A percentile compares a stretch with the other conserved stretches of the same genome.
Evolutionary conservation across 495 filamentous ascomycete species (phyloP).

Genomic region (Astrothelium macrocarpum): DNA sequence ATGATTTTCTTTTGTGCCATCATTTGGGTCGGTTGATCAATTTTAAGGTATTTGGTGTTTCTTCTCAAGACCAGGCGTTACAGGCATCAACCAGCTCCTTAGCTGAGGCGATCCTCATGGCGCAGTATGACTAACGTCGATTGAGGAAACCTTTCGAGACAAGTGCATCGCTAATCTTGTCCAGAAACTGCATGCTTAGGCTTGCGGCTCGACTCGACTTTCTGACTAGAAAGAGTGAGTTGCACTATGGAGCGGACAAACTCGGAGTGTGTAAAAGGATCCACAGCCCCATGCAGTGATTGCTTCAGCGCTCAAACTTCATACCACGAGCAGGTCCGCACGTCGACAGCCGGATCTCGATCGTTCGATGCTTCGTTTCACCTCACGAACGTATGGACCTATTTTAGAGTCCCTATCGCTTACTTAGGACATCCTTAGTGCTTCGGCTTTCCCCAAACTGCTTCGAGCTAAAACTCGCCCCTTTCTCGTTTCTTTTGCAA

Average conservation of each 20-base stretch:
- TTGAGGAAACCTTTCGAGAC: not conserved
- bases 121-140: not conserved
- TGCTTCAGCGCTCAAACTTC: constrained; percentile 2
- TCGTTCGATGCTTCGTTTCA: not conserved
- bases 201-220: not conserved
- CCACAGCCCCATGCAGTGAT: not conserved
- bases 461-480: not conserved
- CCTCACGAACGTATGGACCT: not conserved
- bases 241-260: not conserved
- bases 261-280: not conserved
- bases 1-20: not conserved
- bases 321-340: not conserved
- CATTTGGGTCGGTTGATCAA: not conserved
- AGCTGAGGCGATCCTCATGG: not conserved
- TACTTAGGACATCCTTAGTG: not conserved
- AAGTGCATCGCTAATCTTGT: not conserved
- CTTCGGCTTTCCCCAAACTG: not conserved
- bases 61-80: not conserved
- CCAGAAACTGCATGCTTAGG: not conserved
- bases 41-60: not conserved
- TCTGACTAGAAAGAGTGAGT: not conserved
- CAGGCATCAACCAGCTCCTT: not conserved
- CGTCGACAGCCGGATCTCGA: not conserved
- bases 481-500: not conserved
- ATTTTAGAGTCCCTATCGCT: not conserved